phyloP scores from a whole-genome alignment of 2,329 filamentous ascomycete genomes.

The Mollisia scopiformis region DNA sequence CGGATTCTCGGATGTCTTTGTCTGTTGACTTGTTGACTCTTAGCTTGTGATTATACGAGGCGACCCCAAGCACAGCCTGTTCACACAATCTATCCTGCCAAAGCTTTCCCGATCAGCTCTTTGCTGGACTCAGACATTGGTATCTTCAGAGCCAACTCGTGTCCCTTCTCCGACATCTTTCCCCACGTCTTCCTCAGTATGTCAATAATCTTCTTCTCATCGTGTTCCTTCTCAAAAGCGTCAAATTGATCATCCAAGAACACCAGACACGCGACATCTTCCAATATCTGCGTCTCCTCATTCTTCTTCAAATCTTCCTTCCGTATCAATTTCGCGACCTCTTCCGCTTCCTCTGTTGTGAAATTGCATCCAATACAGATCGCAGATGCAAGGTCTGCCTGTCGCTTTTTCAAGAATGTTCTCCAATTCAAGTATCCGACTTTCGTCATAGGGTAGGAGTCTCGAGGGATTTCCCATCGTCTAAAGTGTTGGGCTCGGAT shows the following conservation, averaged over 20 bases:
- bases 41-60: too few species aligned
- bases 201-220: constrained; percentile 76
- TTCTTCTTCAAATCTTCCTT: constrained; percentile 73
- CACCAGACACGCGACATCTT: constrained; percentile 85
- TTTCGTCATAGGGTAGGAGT: constrained; percentile 73
- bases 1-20: too few species aligned
- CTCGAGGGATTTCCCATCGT: constrained; percentile 79
- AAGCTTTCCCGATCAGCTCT: constrained; percentile 64
- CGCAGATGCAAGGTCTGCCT: constrained; percentile 60
- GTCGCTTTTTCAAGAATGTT: constrained; percentile 71
- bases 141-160: constrained; percentile 67
- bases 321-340: constrained; percentile 72
- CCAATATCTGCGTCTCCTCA: constrained; percentile 73
- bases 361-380: constrained; percentile 50
- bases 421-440: constrained; percentile 82
- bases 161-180: constrained; percentile 70
- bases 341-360: constrained; percentile 54
- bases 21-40: too few species aligned
- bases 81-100: constrained; percentile 41
- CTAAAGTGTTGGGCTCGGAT: constrained; percentile 85
- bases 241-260: constrained; percentile 89
- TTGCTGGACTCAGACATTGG: constrained; percentile 64
- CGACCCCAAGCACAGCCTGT: not conserved
- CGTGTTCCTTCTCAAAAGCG: constrained; percentile 70
- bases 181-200: constrained; percentile 76